A percentile compares a stretch with the other conserved stretches of the same genome.
phyloP scores from a whole-genome alignment of 1,139 yeast genomes.

The Debaryomycetaceae sp. region DNA sequence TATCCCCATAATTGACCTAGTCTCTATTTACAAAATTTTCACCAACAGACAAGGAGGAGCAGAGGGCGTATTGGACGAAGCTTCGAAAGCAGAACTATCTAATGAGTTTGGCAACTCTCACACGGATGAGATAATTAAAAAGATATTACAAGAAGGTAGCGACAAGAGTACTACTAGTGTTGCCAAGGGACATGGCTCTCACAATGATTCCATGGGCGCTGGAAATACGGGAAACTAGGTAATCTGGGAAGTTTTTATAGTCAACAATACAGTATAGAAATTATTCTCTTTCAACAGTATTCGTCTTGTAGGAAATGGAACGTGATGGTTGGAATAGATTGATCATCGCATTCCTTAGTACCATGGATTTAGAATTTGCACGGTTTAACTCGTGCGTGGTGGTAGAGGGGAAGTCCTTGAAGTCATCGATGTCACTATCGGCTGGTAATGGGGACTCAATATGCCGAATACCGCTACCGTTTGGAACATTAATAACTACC shows the following conservation, averaged over 20 bases:
- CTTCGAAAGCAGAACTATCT: conserved; percentile 61
- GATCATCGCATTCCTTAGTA: conserved; percentile 4
- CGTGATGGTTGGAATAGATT: conserved; percentile 4
- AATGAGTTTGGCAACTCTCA: conserved; percentile 61
- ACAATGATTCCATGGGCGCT: conserved; percentile 40
- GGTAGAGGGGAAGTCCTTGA: neutral
- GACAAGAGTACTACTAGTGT: conserved; percentile 31
- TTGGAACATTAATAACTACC: neutral
- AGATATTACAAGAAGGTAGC: conserved; percentile 55
- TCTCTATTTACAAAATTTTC: conserved; percentile 63
- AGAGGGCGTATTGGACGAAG: conserved; percentile 70
- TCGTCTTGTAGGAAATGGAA: conserved; percentile 1
- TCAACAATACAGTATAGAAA: neutral
- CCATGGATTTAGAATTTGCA: conserved; percentile 3
- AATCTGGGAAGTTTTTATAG: neutral
- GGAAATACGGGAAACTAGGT: conserved; percentile 25
- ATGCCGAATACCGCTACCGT: neutral
- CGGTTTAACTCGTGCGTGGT: conserved; percentile 1
- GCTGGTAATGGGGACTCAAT: neutral
- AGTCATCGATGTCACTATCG: neutral
- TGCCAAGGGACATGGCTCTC: conserved; percentile 17
- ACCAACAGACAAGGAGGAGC: conserved; percentile 62
- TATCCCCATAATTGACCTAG: conserved; percentile 61
- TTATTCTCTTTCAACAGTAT: neutral
- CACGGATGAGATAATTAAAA: conserved; percentile 48